Percentiles rank a stretch among this genome's conserved stretches.
Conservation (phyloP, 2,329 filamentous ascomycete genomes). For the Cladosporium sp. region DNA sequence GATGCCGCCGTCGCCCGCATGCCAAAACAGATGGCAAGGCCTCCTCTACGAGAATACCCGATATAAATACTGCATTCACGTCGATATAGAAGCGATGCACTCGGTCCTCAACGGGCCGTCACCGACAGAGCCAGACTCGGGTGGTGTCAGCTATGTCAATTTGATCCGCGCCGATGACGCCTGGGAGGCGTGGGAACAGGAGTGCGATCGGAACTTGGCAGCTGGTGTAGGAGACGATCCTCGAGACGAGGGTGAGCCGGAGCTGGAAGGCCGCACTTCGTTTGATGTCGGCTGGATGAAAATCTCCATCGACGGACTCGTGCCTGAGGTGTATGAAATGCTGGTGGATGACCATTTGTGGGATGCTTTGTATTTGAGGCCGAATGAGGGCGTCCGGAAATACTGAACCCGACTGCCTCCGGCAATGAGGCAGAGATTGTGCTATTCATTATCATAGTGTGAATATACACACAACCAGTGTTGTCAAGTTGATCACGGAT, state of each 20-base stretch:
- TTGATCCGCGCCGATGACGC: not conserved
- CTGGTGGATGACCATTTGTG: not conserved
- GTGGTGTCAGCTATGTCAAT: not conserved
- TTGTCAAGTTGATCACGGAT: no score
- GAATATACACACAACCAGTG: no score
- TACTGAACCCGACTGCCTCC: no score
- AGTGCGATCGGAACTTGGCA: not conserved
- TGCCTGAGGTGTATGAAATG: not conserved
- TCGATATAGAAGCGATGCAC: not conserved
- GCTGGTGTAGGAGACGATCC: not conserved
- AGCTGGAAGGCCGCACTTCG: not conserved
- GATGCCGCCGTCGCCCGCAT: not conserved
- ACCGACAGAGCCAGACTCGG: not conserved
- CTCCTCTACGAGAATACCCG: not conserved
- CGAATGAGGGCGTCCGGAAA: not conserved
- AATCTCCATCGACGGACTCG: not conserved
- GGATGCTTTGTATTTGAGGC: not conserved
- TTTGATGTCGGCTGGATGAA: not conserved
- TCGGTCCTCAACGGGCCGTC: not conserved
- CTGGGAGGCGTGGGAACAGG: not conserved
- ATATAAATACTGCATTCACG: not conserved
- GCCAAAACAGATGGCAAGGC: no score
- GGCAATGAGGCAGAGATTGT: no score
- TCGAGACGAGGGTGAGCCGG: not conserved
- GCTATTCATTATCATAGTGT: no score